These are phyloP conservation scores for Calycina marina DNA, from an alignment of 2,329 filamentous ascomycete species.

Conservation along the genomic window DNA sequence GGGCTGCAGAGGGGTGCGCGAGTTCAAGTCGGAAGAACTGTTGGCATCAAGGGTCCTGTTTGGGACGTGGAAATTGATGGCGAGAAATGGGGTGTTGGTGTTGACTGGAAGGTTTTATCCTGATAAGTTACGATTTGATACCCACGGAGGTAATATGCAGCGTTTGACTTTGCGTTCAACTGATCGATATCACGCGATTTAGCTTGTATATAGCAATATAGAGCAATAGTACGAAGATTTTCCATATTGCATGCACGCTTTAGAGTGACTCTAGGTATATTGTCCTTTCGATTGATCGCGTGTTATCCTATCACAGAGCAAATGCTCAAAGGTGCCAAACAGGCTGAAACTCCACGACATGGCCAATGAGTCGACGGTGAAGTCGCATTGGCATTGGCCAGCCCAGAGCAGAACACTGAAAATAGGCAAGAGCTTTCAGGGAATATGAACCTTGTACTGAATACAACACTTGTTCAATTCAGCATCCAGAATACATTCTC, in stretches of 20 bases:
- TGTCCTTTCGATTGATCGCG: neutral
- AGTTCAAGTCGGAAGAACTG: constrained; percentile 13
- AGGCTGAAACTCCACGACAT: too few species aligned
- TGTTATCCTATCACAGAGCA: neutral
- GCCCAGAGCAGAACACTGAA: neutral
- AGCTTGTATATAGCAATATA: neutral
- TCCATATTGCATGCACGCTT: constrained; percentile 1
- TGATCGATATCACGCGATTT: neutral
- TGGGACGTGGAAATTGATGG: constrained; percentile 22
- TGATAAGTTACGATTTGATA: constrained; percentile 3
- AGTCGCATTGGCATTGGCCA: too few species aligned
- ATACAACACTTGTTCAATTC: neutral
- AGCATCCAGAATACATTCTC: neutral
- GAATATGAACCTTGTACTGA: neutral
- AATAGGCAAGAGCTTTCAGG: neutral
- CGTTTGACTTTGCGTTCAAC: neutral
- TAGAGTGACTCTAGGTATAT: neutral
- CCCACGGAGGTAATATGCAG: neutral
- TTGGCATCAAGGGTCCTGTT: constrained; percentile 22
- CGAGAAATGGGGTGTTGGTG: constrained; percentile 22
- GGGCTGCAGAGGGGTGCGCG: constrained; percentile 16
- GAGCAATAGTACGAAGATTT: constrained; percentile 1
- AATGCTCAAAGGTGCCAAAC: too few species aligned
- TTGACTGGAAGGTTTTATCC: constrained; percentile 21
- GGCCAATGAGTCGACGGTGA: too few species aligned